A percentile compares a stretch with the other conserved stretches of the same genome.
These are phyloP conservation scores for Malus orientalis DNA, from an alignment of 306 rosid genomes.

Conservation along the genomic window DNA sequence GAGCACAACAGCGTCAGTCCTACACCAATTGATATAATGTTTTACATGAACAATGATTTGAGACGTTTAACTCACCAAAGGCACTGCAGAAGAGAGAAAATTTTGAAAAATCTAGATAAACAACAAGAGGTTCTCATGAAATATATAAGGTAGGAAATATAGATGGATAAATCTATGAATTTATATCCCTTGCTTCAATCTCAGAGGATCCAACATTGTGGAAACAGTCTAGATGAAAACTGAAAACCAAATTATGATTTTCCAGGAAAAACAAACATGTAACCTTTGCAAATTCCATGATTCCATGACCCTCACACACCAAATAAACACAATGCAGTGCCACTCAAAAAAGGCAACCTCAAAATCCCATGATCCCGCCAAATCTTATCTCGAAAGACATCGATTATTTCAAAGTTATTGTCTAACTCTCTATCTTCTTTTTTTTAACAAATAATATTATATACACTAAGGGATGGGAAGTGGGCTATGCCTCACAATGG, in stretches of 20 bases:
- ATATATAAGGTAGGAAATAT: not conserved
- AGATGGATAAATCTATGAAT: not conserved
- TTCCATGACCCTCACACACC: not conserved
- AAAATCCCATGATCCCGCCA: not conserved
- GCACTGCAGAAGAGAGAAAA: not conserved
- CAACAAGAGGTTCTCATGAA: not conserved
- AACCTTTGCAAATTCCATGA: not conserved
- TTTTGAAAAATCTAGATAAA: not conserved
- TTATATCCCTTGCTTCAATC: not conserved
- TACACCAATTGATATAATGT: not conserved
- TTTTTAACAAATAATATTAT: no score
- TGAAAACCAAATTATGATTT: not conserved
- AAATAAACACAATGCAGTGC: not conserved
- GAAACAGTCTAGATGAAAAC: not conserved
- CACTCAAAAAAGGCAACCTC: not conserved
- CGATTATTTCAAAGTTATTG: not conserved
- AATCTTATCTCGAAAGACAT: not conserved
- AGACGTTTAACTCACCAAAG: not conserved
- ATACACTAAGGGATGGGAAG: constrained; percentile 27
- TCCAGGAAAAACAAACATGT: not conserved
- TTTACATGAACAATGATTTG: constrained; percentile 1
- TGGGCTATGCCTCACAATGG: not conserved
- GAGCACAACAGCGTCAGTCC: constrained; percentile 1
- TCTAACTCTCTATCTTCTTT: not conserved
- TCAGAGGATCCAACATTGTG: not conserved